These are phyloP conservation scores for Sporothrix inflata DNA, from an alignment of 2,329 filamentous ascomycete genomes.

Conservation along the genomic window DNA sequence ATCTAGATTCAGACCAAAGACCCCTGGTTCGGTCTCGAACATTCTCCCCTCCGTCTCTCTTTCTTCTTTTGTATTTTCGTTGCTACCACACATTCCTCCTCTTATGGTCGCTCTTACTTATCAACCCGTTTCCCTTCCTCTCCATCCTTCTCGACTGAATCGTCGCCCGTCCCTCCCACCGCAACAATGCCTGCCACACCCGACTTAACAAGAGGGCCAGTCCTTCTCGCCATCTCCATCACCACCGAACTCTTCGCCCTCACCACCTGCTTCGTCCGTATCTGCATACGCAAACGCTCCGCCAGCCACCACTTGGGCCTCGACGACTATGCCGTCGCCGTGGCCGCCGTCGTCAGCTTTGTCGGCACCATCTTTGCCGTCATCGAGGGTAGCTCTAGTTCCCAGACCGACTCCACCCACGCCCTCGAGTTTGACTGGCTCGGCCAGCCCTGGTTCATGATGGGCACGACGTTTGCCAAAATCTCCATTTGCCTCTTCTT, in stretches of 20 bases:
- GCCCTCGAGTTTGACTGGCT: constrained; percentile 44
- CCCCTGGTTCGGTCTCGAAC: not conserved
- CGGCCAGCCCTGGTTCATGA: constrained; percentile 44
- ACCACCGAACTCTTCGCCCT: constrained; percentile 42
- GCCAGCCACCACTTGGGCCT: constrained; percentile 37
- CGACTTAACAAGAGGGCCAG: constrained; percentile 42
- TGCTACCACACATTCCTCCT: not conserved
- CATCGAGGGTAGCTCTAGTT: constrained; percentile 40
- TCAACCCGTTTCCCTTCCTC: not conserved
- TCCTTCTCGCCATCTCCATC: constrained; percentile 44
- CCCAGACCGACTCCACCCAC: constrained; percentile 31
- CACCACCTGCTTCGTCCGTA: constrained; percentile 42
- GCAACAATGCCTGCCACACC: constrained; percentile 36
- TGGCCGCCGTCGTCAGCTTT: constrained; percentile 43
- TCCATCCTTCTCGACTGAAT: not conserved
- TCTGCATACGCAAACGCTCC: constrained; percentile 39
- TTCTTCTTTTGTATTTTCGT: not conserved
- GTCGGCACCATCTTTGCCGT: constrained; percentile 44
- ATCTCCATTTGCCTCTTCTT: constrained; percentile 46
- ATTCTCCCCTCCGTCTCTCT: not conserved
- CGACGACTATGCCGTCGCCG: constrained; percentile 43
- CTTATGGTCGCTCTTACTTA: not conserved
- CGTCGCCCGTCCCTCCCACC: not conserved
- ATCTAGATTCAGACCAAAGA: not conserved
- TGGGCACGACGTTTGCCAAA: constrained; percentile 43